Conservation (phyloP, 306 rosid genomes). For the Prunus salicina region DNA sequence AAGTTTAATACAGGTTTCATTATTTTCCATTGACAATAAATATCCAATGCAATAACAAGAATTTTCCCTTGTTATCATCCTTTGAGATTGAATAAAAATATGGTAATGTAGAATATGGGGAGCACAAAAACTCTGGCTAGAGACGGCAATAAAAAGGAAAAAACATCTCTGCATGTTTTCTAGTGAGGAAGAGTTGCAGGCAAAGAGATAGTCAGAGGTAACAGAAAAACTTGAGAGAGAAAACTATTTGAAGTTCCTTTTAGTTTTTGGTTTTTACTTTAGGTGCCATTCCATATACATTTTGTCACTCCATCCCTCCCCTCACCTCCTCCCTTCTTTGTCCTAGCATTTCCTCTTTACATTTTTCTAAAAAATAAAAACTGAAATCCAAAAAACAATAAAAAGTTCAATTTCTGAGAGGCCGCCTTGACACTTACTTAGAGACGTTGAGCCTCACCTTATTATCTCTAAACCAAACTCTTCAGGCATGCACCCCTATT, state of each 20-base stretch:
- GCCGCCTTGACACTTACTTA: no score
- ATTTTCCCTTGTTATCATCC: neutral
- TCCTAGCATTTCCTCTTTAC: no score
- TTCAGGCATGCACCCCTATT: neutral
- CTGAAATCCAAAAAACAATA: no score
- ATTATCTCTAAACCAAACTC: neutral
- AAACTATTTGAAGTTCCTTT: no score
- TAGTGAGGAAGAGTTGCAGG: neutral
- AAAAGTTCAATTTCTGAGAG: no score
- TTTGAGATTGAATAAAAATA: neutral
- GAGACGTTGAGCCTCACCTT: neutral
- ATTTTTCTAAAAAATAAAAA: no score
- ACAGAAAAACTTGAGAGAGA: no score
- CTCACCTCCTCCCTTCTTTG: no score
- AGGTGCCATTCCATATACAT: no score
- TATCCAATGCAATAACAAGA: neutral
- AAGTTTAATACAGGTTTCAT: neutral
- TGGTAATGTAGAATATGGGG: neutral
- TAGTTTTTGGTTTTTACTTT: no score
- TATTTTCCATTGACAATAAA: neutral
- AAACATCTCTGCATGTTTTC: neutral
- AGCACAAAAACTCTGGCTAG: neutral
- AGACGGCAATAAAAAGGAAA: neutral
- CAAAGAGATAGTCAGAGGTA: no score
- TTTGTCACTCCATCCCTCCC: no score